These are phyloP conservation scores for Suhomyces atakaporum DNA, from an alignment of 1,139 yeast genomes.

Conservation along the genomic window DNA sequence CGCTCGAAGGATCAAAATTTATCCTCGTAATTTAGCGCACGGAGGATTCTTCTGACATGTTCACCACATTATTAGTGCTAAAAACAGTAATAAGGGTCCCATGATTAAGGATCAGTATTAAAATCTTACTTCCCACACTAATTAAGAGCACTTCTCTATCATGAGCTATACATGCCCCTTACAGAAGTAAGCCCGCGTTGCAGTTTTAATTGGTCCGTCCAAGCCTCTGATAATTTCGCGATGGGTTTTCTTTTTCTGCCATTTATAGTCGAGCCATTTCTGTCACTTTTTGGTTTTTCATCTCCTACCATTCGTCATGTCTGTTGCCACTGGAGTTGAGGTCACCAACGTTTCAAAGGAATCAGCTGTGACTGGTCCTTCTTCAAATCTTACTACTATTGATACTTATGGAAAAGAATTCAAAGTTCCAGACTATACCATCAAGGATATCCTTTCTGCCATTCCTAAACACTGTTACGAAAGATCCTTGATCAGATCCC, in stretches of 20 bases:
- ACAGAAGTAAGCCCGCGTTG: too few species aligned
- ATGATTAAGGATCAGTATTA: too few species aligned
- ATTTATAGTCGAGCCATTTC: not conserved
- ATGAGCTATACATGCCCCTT: too few species aligned
- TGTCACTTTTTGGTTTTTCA: not conserved
- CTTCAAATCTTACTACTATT: slow-evolving; percentile 38
- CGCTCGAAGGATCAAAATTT: too few species aligned
- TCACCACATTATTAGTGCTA: too few species aligned
- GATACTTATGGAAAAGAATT: slow-evolving; percentile 60
- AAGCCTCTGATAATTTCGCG: too few species aligned
- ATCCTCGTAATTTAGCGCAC: too few species aligned
- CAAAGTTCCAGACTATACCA: slow-evolving; percentile 62
- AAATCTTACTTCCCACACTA: too few species aligned
- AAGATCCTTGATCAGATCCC: slow-evolving; percentile 49
- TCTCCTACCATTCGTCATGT: slow-evolving; percentile 4
- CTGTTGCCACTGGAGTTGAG: slow-evolving; percentile 11
- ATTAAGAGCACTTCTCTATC: too few species aligned
- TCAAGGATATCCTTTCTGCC: slow-evolving; percentile 59
- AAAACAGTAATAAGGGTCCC: too few species aligned
- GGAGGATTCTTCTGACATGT: too few species aligned
- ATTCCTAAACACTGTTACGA: slow-evolving; percentile 67
- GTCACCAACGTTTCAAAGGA: slow-evolving; percentile 22
- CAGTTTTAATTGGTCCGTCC: too few species aligned
- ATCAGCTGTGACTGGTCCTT: slow-evolving; percentile 24
- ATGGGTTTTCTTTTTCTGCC: slow-evolving; percentile 1